These are phyloP conservation scores for Vaccinium vitisidaea DNA, from an alignment of 148 eudicot genomes.

Conservation along the genomic window DNA sequence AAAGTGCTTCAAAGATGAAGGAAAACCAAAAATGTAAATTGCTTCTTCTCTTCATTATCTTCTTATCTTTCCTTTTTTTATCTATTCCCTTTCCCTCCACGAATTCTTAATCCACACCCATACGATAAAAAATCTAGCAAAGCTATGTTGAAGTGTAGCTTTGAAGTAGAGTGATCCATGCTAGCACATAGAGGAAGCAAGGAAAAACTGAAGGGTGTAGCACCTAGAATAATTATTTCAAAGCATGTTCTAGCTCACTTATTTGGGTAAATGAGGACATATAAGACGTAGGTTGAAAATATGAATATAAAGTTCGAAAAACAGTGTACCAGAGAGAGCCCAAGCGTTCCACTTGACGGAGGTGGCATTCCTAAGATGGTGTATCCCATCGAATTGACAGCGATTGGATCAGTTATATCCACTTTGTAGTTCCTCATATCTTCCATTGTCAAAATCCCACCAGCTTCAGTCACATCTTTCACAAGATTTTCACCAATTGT, in stretches of 20 bases:
- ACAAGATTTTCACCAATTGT: constrained; percentile 64
- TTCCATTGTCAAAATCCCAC: constrained; percentile 88
- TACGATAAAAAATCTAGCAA: not conserved
- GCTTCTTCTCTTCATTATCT: not conserved
- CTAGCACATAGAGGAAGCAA: not conserved
- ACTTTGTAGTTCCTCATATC: constrained; percentile 72
- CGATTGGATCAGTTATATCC: constrained; percentile 47
- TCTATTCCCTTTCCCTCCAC: not conserved
- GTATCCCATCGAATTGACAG: constrained; percentile 67
- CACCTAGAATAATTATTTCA: not conserved
- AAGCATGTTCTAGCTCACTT: not conserved
- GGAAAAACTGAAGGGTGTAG: not conserved
- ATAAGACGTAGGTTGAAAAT: not conserved
- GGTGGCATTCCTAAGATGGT: constrained; percentile 85
- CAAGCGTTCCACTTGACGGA: constrained; percentile 90
- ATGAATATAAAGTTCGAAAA: not conserved
- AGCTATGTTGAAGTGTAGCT: not conserved
- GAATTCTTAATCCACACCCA: not conserved
- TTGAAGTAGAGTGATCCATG: not conserved
- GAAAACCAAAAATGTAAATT: not conserved
- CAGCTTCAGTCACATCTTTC: constrained; percentile 66
- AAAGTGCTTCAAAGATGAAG: not conserved
- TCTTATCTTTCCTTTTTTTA: not conserved
- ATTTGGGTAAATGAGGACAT: not conserved
- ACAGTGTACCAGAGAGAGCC: constrained; percentile 67